phyloP scores from a whole-genome alignment of 768 basidiomycete genomes.

The Leccinum pellstonianum region DNA sequence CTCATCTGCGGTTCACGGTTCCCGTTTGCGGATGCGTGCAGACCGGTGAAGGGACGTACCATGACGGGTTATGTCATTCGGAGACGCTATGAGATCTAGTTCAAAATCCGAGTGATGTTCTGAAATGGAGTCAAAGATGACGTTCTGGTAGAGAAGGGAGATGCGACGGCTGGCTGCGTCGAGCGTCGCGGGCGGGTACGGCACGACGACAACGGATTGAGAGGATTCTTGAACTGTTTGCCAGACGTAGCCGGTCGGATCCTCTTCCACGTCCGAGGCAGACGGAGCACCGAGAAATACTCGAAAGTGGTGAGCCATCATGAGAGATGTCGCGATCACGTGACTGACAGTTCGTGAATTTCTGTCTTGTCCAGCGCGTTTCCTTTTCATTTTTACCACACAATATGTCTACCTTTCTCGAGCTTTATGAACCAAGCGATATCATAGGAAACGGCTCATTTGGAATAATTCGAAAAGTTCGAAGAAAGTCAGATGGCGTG shows the following conservation, averaged over 20 bases:
- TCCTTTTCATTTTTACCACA: background rate
- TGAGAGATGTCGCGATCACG: slow-evolving; percentile 30
- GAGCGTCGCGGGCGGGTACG: slow-evolving; percentile 52
- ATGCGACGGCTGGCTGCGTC: slow-evolving; percentile 69
- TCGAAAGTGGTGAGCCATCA: slow-evolving; percentile 39
- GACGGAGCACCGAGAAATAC: slow-evolving; percentile 54
- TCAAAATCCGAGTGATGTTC: slow-evolving; percentile 34
- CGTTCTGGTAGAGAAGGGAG: slow-evolving; percentile 66
- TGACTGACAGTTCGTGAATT: slow-evolving; percentile 21
- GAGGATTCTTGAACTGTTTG: slow-evolving; percentile 28
- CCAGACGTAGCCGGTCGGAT: slow-evolving; percentile 45
- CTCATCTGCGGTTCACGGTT: slow-evolving; percentile 34
- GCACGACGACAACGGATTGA: background rate
- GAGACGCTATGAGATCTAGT: slow-evolving; percentile 20
- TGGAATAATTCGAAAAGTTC: slow-evolving; percentile 95
- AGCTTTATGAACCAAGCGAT: slow-evolving; percentile 83
- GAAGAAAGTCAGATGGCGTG: slow-evolving; percentile 76
- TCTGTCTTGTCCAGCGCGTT: slow-evolving; percentile 18
- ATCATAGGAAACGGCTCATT: slow-evolving; percentile 97
- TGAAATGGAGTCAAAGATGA: slow-evolving; percentile 57
- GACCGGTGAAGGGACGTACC: slow-evolving; percentile 15
- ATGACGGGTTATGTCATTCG: slow-evolving; percentile 13
- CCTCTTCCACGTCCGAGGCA: slow-evolving; percentile 33
- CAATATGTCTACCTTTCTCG: slow-evolving; percentile 50
- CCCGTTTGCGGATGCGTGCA: slow-evolving; percentile 6